Conservation (phyloP, 768 basidiomycete genomes). For the Suillus discolor region DNA sequence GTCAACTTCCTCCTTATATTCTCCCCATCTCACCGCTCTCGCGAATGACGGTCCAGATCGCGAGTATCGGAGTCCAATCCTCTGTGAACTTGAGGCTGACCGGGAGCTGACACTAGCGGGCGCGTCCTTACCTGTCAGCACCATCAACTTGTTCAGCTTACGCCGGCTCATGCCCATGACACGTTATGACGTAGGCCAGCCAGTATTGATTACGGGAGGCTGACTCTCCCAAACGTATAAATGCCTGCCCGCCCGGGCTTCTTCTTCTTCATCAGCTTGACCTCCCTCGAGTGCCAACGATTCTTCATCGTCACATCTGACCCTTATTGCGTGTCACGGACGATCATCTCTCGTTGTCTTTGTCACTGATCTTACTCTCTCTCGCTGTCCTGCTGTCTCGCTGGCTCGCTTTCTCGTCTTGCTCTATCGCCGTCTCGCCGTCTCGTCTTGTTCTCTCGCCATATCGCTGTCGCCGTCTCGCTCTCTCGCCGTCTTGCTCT, state of each 20-base stretch:
- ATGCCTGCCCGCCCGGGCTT: background rate
- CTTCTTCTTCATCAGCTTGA: constrained; percentile 2
- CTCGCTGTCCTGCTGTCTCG: background rate
- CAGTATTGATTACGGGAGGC: background rate
- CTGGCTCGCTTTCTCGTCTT: background rate
- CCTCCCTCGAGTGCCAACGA: background rate
- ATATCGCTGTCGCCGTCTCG: background rate
- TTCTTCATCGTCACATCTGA: background rate
- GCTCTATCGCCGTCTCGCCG: background rate
- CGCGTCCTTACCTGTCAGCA: background rate
- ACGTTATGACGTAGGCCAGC: background rate
- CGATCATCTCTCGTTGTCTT: constrained; percentile 1
- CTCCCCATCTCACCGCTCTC: background rate
- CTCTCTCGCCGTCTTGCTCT: background rate
- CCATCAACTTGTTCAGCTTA: background rate
- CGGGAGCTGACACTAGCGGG: background rate
- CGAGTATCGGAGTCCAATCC: background rate
- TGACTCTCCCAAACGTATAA: background rate
- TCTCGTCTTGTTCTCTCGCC: no score
- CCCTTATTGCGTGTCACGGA: constrained; percentile 1
- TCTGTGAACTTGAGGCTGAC: background rate
- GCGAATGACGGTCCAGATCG: background rate
- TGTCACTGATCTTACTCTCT: background rate
- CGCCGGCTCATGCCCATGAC: background rate
- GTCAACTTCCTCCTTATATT: background rate